These are phyloP conservation scores for Stentor roeselii DNA, from an alignment of 73 alveolate species.

Conservation along the genomic window DNA sequence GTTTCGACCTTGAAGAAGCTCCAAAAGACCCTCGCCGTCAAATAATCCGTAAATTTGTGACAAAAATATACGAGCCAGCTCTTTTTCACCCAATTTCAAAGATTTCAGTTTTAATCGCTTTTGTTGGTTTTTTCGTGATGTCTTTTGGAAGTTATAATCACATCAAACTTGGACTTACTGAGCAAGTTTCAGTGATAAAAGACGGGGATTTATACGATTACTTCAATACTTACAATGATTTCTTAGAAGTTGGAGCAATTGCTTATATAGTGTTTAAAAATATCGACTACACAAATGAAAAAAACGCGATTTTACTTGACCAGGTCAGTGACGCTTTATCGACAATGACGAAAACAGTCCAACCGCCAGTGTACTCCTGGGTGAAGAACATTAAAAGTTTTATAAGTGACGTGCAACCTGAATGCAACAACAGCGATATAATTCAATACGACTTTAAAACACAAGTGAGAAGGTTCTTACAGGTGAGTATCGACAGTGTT, in stretches of 20 bases:
- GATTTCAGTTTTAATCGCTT: slow-evolving; percentile 40
- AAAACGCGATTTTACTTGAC: slow-evolving; percentile 59
- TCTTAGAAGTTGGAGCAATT: slow-evolving; percentile 89
- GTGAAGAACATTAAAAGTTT: slow-evolving; percentile 74
- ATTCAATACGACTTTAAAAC: slow-evolving; percentile 64
- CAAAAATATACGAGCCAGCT: slow-evolving; percentile 63
- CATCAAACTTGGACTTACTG: slow-evolving; percentile 77
- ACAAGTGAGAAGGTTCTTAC: slow-evolving; percentile 74
- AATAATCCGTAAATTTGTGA: slow-evolving; percentile 56
- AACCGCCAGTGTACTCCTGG: slow-evolving; percentile 94
- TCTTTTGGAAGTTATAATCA: slow-evolving; percentile 53
- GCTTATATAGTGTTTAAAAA: slow-evolving; percentile 88
- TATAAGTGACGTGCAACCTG: slow-evolving; percentile 70
- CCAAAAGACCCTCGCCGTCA: slow-evolving; percentile 65
- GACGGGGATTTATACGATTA: slow-evolving; percentile 78
- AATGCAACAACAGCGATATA: slow-evolving; percentile 69
- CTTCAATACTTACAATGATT: slow-evolving; percentile 69
- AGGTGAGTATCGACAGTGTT: slow-evolving; percentile 68
- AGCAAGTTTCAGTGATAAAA: slow-evolving; percentile 71
- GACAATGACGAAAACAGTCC: slow-evolving; percentile 67
- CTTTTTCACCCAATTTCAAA: slow-evolving; percentile 52
- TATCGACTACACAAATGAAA: slow-evolving; percentile 67
- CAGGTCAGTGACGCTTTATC: slow-evolving; percentile 75
- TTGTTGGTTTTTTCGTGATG: slow-evolving; percentile 48
- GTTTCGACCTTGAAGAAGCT: slow-evolving; percentile 49